Evolutionary conservation across 1,139 yeast species (phyloP).

Genomic region (Maudiozyma humilis): DNA sequence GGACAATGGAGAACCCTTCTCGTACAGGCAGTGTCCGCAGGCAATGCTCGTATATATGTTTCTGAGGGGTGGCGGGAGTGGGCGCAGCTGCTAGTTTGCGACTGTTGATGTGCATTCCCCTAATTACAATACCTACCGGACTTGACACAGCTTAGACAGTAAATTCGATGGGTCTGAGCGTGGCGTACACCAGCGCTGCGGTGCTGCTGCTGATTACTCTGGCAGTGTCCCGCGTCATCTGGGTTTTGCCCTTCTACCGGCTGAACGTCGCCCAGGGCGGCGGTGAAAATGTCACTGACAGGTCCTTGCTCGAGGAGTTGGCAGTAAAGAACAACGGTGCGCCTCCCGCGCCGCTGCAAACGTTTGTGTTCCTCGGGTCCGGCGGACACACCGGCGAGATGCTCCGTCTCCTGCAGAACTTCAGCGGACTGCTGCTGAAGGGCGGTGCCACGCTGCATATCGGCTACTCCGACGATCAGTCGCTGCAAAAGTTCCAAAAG

Average conservation of each 20-base stretch:
- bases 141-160: too few relatives aligned
- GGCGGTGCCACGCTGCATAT: constrained; percentile 22
- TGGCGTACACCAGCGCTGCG: constrained; percentile 5
- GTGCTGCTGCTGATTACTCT: constrained; percentile 7
- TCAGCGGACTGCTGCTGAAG: constrained; percentile 28
- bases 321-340: neutral
- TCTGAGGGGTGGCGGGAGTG: neutral
- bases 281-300: neutral
- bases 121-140: too few relatives aligned
- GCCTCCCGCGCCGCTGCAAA: constrained; percentile 11
- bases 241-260: constrained; percentile 13
- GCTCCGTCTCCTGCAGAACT: constrained; percentile 52
- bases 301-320: neutral
- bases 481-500: constrained; percentile 16
- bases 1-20: too few relatives aligned
- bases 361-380: constrained; percentile 59
- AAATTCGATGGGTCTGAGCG: constrained; percentile 1
- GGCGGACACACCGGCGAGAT: constrained; percentile 98
- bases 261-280: neutral
- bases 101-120: too few relatives aligned
- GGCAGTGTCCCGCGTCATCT: constrained; percentile 10
- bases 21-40: too few relatives aligned
- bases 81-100: too few relatives aligned
- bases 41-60: neutral
- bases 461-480: constrained; percentile 24